Conservation (phyloP, 2,329 filamentous ascomycete species). For the Aspergillus udagawae region DNA sequence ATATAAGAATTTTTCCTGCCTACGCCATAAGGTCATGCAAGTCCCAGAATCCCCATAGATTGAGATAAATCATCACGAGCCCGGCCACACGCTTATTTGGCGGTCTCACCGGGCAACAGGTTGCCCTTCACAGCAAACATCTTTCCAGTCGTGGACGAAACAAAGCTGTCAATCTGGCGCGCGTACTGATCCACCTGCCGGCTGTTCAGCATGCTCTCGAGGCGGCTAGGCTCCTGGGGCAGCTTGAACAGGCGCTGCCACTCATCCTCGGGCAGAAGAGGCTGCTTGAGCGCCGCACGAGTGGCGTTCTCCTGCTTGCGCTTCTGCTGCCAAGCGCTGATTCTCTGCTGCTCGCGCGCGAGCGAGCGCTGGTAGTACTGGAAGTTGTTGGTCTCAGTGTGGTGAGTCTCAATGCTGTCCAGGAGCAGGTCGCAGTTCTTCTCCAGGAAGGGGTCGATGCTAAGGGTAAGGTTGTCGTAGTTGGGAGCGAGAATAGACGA, state of each 20-base stretch:
- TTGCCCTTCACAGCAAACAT: conserved; percentile 92
- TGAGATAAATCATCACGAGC: conserved; percentile 19
- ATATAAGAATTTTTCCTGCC: conserved; percentile 39
- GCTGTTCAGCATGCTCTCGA: conserved; percentile 92
- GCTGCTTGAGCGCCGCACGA: conserved; percentile 79
- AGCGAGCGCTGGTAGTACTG: conserved; percentile 95
- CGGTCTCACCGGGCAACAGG: conserved; percentile 54
- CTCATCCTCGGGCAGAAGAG: conserved; percentile 88
- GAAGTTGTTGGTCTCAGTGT: conserved; percentile 99
- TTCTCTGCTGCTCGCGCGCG: conserved; percentile 91
- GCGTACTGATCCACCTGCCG: conserved; percentile 98
- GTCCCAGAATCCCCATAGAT: conserved; percentile 28
- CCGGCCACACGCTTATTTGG: conserved; percentile 28
- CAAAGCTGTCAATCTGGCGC: conserved; percentile 94
- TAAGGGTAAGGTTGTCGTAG: conserved; percentile 83
- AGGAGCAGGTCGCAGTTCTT: conserved; percentile 96
- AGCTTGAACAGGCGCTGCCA: conserved; percentile 99
- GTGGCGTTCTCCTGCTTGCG: conserved; percentile 92
- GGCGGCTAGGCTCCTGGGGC: conserved; percentile 84
- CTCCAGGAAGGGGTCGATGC: conserved; percentile 95
- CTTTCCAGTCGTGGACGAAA: conserved; percentile 85
- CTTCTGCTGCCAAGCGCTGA: conserved; percentile 93
- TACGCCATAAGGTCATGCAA: conserved; percentile 43
- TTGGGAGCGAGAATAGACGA: conserved; percentile 74
- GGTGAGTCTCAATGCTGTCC: conserved; percentile 95